A percentile compares a stretch with the other conserved stretches of the same genome.
Evolutionary conservation across 345 rosid genomes (phyloP).

Genomic region (Acer yangbiense): DNA sequence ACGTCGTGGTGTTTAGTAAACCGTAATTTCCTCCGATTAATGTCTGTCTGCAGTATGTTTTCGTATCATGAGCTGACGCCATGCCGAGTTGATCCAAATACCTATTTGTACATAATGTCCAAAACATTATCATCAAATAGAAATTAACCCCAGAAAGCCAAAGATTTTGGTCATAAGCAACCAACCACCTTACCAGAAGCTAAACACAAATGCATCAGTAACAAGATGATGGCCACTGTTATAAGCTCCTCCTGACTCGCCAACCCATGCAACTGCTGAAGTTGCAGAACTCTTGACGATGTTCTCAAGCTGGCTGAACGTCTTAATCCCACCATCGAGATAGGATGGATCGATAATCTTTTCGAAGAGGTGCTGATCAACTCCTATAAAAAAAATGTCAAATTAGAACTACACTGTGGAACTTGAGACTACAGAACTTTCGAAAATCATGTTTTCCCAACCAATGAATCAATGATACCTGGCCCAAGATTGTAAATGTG

Average conservation of each 20-base stretch:
- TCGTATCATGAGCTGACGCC: conserved; percentile 67
- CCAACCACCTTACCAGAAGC: conserved; percentile 71
- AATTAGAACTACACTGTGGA: conserved; percentile 10
- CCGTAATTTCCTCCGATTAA: conserved; percentile 91
- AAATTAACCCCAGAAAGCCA: background rate
- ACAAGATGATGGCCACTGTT: conserved; percentile 89
- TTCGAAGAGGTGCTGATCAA: conserved; percentile 57
- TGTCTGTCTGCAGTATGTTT: conserved; percentile 92
- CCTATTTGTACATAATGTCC: conserved; percentile 42
- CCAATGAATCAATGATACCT: conserved; percentile 42
- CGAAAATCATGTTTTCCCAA: conserved; percentile 11
- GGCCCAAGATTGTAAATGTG: conserved; percentile 98
- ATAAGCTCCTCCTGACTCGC: conserved; percentile 97
- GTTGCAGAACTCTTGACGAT: conserved; percentile 55
- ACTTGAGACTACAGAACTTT: too few species aligned
- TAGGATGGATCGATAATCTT: conserved; percentile 74
- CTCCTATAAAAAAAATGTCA: conserved; percentile 45
- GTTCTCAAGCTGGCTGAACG: conserved; percentile 56
- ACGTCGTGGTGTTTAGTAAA: conserved; percentile 67
- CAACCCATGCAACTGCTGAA: conserved; percentile 79
- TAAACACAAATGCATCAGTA: conserved; percentile 79
- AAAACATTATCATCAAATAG: background rate
- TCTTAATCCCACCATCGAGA: conserved; percentile 58
- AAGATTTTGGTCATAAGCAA: background rate
- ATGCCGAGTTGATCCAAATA: conserved; percentile 92